Base-by-base conservation (phyloP, 352 stramenopile species). In the Globisporangium camurandrum region DNA sequence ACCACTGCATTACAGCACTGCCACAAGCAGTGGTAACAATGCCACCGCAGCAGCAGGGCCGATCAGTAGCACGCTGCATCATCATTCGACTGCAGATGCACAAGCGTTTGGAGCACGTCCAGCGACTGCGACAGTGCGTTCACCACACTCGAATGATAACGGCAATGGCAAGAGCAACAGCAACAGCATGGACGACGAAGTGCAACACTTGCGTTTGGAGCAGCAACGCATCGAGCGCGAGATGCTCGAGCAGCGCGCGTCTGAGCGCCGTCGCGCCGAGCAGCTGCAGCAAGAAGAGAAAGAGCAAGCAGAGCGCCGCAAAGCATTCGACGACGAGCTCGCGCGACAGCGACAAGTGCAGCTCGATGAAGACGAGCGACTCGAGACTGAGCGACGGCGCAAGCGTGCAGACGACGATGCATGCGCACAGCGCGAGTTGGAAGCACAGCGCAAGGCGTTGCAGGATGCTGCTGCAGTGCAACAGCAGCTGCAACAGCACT, bases 311-410 rank as follows among this genome's bases (percentile, higher is more conserved):
- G 61, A 66, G 16, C 58, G 71, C 24, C 58, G 66, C 2, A 51
- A 55, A 9, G 49, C 62, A 39, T 81, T 82, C 43, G 64, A 86
- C 22, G 64, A 77, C 22, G 64, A 82, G 11, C 45, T 84, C 31
- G 53, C 57, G 31, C 62, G 47, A 2, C 57, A 71, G 41, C 66
- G 71, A 3, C 51, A 66, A 31, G 56, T 65, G 11, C 51, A 58
- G 2, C 45, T 66, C 8, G 67, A 80, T 34, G 68, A 79, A 8
- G 66, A 77, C 33, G 56, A 77, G 23, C 54, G 57, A 3, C 14
- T 61, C 0, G 55, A 72, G 19, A 49, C 58, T 8, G 45, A 66
- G 36, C 59, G 62, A 27, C 64, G 63, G 16, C 40, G 14, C 3
- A 64, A 38, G 4, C 41, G 62, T 14, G 58, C 42, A 1, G 71